A percentile compares a stretch with the other conserved stretches of the same genome.
These are phyloP conservation scores for Carex littledalei DNA, from an alignment of 176 grass and related monocot genomes.

Conservation along the genomic window DNA sequence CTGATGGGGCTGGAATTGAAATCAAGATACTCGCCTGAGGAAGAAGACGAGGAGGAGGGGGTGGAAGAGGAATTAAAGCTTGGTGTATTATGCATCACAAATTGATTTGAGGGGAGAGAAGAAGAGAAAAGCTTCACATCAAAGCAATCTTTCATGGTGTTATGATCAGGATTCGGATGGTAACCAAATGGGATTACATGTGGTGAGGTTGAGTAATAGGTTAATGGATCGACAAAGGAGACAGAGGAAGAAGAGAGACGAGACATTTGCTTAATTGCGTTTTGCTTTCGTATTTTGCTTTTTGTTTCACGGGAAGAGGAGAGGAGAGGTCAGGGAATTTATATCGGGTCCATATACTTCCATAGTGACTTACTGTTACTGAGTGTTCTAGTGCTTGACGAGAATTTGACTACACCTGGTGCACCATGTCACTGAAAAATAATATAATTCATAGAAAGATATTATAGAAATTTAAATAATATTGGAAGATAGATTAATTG, in stretches of 20 bases:
- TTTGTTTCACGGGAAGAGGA: background rate
- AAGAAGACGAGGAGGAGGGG: slow-evolving; percentile 55
- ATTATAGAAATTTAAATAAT: too few relatives aligned
- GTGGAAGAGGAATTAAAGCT: slow-evolving; percentile 62
- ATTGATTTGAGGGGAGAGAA: background rate
- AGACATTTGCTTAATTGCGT: slow-evolving; percentile 13
- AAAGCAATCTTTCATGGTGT: background rate
- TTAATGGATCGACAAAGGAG: slow-evolving; percentile 12
- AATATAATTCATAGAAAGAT: background rate
- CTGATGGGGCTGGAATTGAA: slow-evolving; percentile 48
- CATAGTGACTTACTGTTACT: background rate
- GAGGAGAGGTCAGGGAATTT: background rate
- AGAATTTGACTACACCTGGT: background rate
- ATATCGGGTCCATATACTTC: background rate
- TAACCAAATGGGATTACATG: background rate
- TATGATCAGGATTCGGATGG: slow-evolving; percentile 9
- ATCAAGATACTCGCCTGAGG: slow-evolving; percentile 51
- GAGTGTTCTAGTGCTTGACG: background rate
- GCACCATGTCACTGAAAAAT: background rate
- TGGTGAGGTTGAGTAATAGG: background rate
- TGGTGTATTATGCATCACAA: background rate
- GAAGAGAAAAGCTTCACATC: background rate
- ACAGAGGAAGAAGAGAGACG: slow-evolving; percentile 18
- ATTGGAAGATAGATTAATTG: too few relatives aligned
- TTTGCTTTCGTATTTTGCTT: slow-evolving; percentile 3